Conservation (phyloP, 1,284 basidiomycete species). For the Earliella scabrosa region DNA sequence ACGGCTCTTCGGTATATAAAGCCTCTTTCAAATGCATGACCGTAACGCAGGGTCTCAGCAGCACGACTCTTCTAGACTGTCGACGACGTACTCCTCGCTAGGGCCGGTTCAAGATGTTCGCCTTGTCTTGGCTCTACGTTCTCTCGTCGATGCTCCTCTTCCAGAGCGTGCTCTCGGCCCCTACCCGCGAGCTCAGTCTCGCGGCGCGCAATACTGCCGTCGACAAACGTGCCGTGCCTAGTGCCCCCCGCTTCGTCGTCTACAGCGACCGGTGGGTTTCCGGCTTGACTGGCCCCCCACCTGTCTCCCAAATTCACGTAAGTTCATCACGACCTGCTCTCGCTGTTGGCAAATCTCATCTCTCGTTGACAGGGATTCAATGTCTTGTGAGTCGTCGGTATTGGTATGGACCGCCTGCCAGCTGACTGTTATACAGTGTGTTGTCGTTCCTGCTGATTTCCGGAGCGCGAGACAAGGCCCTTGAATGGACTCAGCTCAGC, state of each 20-base stretch:
- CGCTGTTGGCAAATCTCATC: neutral
- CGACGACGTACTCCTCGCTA: constrained; percentile 8
- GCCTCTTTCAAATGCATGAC: neutral
- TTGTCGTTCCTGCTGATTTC: constrained; percentile 47
- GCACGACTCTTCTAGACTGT: constrained; percentile 5
- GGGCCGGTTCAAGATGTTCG: constrained; percentile 15
- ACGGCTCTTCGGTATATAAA: too few relatives aligned
- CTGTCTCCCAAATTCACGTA: constrained; percentile 38
- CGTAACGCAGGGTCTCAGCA: constrained; percentile 17
- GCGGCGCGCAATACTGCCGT: constrained; percentile 3
- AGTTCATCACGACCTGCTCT: neutral
- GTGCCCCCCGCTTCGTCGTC: constrained; percentile 45
- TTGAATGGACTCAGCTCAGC: constrained; percentile 43
- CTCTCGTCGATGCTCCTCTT: constrained; percentile 21
- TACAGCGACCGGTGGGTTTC: constrained; percentile 47
- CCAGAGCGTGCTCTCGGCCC: constrained; percentile 17
- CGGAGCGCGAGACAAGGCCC: constrained; percentile 50
- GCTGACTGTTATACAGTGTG: constrained; percentile 34
- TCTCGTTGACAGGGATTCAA: constrained; percentile 45
- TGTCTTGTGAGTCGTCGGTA: constrained; percentile 42
- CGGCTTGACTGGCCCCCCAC: constrained; percentile 42
- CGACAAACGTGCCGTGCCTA: constrained; percentile 24
- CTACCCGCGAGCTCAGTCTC: constrained; percentile 14
- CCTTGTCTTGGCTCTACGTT: constrained; percentile 18
- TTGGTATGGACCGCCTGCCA: too few relatives aligned